phyloP scores from a whole-genome alignment of 208 protist genomes.

The Vickermania ingenoplastis region DNA sequence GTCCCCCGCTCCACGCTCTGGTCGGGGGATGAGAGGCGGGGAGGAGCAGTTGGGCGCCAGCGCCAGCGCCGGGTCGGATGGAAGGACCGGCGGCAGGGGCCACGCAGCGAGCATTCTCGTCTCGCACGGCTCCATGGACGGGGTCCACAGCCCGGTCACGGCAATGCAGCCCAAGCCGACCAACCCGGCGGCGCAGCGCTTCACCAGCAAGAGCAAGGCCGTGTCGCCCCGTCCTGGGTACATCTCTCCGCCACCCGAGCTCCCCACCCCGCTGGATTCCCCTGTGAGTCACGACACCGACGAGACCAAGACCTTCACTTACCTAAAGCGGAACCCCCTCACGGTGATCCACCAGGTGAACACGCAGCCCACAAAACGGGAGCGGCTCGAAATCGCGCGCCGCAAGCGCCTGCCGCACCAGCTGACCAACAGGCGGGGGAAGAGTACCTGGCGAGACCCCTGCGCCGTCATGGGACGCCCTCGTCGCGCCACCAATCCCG shows the following conservation, averaged over 20 bases:
- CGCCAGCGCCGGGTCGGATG: too few relatives aligned
- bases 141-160: not conserved
- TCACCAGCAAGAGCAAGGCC: not conserved
- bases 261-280: not conserved
- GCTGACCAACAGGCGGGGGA: not conserved
- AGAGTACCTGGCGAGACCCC: not conserved
- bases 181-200: not conserved
- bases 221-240: not conserved
- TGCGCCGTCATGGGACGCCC: too few relatives aligned
- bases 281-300: not conserved
- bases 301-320: not conserved
- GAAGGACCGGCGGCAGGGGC: too few relatives aligned
- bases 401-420: not conserved
- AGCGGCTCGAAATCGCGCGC: too few relatives aligned
- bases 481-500: too few relatives aligned
- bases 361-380: not conserved
- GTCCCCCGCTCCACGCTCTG: not conserved
- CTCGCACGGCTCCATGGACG: too few relatives aligned
- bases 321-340: too few relatives aligned
- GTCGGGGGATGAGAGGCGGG: too few relatives aligned
- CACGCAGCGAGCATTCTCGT: too few relatives aligned
- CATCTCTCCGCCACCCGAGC: not conserved
- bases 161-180: not conserved
- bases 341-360: too few relatives aligned
- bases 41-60: too few relatives aligned